Base-by-base conservation (phyloP, 2,329 filamentous ascomycete species). In the Neofusicoccum ribis region DNA sequence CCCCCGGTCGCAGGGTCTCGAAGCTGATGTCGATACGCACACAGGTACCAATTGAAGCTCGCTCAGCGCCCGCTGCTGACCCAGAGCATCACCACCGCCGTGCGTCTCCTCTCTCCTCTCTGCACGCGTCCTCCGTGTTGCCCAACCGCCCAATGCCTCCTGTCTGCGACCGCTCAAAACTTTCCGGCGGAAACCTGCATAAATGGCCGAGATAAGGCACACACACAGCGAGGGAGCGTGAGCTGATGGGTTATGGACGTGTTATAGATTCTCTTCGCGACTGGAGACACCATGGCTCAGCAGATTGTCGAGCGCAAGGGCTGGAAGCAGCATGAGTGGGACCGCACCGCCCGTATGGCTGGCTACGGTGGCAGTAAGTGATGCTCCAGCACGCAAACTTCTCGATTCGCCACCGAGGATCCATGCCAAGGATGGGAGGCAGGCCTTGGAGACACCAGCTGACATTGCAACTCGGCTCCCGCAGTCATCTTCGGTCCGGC, bases 261-360 rank as follows among this genome's bases (percentile, higher is more conserved):
- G 11, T 39, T 23, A 20, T 69, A 88, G 86, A 77, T 98, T 66
- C 89, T 99, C 68, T 99, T 98, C 77, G 93, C 91, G 66, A 91
- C 93, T 14, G 95, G 95, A 72, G 95, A 99, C 81, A 84, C 90
- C 67, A 89, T 96, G 70, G 92, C 95, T 43, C 95, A 99, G 80
- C 94, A 98, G 80, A 84, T 88, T 41, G 91, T 99, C 66, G 94
- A 98, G 81, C 89, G 88, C 77, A 89, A 85, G 73, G 93, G 93
- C 17, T 70, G 91, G 31, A 80, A 89, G 70, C 90, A 91, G 69
- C 94, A 99, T 77, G 80, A 91, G 71, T 72, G 88, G 43, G 80
- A 81, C 34, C 86, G 91, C 62, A 93, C 91, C 36, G 88, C 84
- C 11, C 88, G 91, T 71, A 95, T 96, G 91, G 88, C 88, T 49